Base-by-base conservation (phyloP, 2,329 filamentous ascomycete species). In the Phialophora verrucosa region DNA sequence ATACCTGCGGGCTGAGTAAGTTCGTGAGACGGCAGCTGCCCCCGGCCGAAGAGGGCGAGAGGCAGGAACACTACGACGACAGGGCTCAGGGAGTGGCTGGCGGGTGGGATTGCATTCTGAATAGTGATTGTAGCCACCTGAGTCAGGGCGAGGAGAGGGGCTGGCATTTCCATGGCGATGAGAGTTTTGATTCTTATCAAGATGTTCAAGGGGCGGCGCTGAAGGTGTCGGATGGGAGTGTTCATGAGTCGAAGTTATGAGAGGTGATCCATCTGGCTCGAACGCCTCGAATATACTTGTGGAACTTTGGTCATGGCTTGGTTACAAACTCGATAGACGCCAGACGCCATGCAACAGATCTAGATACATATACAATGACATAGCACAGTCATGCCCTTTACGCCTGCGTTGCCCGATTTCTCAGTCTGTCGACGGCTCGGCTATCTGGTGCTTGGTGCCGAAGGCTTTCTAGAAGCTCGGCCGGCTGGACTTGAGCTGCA, bases 81-180 rank as follows among this genome's bases (percentile, higher is more conserved):
- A 67, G 61, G 54, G 75, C 49, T 42, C 32, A 53, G 31, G 73
- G 32, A 71, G 74, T 93, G 47, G 82, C 84, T 29, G 92, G 92
- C 44, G 90, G 90, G 31, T 99, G 94, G 94, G 84, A 87, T 49
- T 93, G 92, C 75, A 85, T 87, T 66, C 76, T 86, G 61, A 94
- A 97, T 79, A 92, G 92, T 17, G 92, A 97, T 76, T 97, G 93
- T 74, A 89, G 86, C 66, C 96, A 94, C 78, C 81, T 98, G 71
- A 87, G 83, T 62, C 85, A 85, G 62, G 94, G 94, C 7, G 90
- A 91, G 73, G 94, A 98, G 79, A 85, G 93, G 81, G 93, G 93
- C 75, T 98, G 94, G 80, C 80, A 82, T 68, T 82, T 82, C 64
- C 77, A 77, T 69, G 80, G 80, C 1, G 80, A 82, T 58, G 80